phyloP scores from a whole-genome alignment of 2,329 filamentous ascomycete species.

The Pseudopithomyces chartarum region DNA sequence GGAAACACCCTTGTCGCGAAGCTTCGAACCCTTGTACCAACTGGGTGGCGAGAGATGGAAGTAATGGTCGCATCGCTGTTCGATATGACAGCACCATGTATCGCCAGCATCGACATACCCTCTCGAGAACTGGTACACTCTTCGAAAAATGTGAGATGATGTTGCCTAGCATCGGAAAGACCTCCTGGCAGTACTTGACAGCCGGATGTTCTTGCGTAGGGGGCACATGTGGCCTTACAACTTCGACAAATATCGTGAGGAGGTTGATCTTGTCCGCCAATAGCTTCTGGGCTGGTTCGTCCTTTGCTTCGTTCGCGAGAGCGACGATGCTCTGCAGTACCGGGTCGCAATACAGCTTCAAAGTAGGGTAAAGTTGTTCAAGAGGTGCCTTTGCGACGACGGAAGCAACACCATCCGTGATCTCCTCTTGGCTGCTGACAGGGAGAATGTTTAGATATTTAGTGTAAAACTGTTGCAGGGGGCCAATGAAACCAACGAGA shows the following conservation, averaged over 20 bases:
- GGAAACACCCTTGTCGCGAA: constrained; percentile 91
- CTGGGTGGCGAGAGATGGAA: constrained; percentile 86
- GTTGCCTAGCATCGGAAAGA: constrained; percentile 84
- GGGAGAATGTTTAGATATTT: constrained; percentile 86
- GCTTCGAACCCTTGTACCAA: constrained; percentile 82
- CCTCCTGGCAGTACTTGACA: constrained; percentile 94
- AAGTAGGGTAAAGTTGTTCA: constrained; percentile 77
- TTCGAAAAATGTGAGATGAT: constrained; percentile 86
- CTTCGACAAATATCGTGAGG: constrained; percentile 86
- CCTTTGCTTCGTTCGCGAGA: constrained; percentile 82
- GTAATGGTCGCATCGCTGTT: constrained; percentile 81
- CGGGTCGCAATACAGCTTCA: constrained; percentile 93
- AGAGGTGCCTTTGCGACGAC: constrained; percentile 86
- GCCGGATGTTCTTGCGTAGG: constrained; percentile 78
- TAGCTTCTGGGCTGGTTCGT: constrained; percentile 81
- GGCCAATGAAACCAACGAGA: constrained; percentile 79
- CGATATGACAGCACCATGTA: constrained; percentile 97
- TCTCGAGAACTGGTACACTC: constrained; percentile 88
- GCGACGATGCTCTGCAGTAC: constrained; percentile 83
- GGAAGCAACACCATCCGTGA: constrained; percentile 92
- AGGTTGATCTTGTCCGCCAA: constrained; percentile 92
- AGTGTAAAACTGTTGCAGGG: constrained; percentile 92
- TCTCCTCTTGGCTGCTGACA: constrained; percentile 86
- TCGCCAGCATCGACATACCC: constrained; percentile 93
- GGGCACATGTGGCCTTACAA: constrained; percentile 74